Evolutionary conservation across 768 basidiomycete genomes (phyloP).

Genomic region (Boletellus emodensis): DNA sequence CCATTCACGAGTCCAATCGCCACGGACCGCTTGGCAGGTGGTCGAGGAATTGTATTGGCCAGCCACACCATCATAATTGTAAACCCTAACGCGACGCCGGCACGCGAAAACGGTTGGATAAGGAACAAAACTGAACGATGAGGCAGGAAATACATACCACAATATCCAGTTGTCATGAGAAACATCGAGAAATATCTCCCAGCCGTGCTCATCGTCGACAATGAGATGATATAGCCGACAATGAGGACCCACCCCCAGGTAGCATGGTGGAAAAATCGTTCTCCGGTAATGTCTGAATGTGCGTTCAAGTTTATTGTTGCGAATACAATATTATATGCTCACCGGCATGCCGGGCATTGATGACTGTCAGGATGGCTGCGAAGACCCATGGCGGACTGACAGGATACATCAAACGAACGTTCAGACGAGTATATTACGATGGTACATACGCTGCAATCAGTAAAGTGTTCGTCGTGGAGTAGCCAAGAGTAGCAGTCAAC

Average conservation of each 20-base stretch:
- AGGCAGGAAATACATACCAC: too few species aligned
- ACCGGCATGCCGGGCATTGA: too few species aligned
- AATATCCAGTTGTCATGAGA: conserved; percentile 57
- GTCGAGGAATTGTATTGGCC: conserved; percentile 36
- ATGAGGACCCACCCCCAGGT: conserved; percentile 45
- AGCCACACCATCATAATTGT: too few species aligned
- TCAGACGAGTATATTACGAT: too few species aligned
- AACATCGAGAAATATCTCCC: conserved; percentile 35
- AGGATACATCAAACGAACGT: too few species aligned
- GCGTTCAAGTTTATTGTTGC: too few species aligned
- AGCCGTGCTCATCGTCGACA: conserved; percentile 37
- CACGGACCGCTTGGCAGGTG: conserved; percentile 50
- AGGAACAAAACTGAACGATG: neutral
- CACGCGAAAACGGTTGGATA: conserved; percentile 17
- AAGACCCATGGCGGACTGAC: too few species aligned
- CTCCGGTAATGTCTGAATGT: too few species aligned
- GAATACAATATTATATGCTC: too few species aligned
- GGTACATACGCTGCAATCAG: conserved; percentile 18
- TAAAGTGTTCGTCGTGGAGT: conserved; percentile 20
- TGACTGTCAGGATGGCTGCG: too few species aligned
- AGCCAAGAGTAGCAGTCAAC: conserved; percentile 1
- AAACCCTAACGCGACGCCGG: too few species aligned
- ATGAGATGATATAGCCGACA: conserved; percentile 55
- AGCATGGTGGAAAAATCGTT: too few species aligned
- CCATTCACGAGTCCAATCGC: conserved; percentile 20